phyloP scores from a whole-genome alignment of 2,329 filamentous ascomycete genomes.

The Leptographium wingfieldii region DNA sequence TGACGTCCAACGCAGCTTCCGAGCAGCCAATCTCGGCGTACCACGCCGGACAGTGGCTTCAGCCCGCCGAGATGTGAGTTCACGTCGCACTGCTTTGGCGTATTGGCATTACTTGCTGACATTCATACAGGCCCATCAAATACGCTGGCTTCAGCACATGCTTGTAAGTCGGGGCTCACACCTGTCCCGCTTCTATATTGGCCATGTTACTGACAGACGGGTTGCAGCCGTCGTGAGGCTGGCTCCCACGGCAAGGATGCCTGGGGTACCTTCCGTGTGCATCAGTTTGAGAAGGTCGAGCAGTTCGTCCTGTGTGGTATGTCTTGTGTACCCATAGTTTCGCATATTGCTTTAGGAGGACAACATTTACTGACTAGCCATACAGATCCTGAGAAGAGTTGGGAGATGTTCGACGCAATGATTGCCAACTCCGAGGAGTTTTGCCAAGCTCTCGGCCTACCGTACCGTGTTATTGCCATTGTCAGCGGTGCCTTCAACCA shows the following conservation, averaged over 20 bases:
- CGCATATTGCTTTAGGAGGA: background rate
- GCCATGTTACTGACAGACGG: background rate
- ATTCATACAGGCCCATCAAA: conserved; percentile 55
- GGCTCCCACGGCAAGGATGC: conserved; percentile 68
- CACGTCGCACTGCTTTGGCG: too few species aligned
- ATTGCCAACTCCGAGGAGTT: conserved; percentile 85
- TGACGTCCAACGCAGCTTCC: conserved; percentile 29
- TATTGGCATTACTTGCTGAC: background rate
- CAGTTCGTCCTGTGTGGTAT: conserved; percentile 30
- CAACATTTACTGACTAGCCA: conserved; percentile 18
- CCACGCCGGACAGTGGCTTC: conserved; percentile 89
- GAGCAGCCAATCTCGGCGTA: conserved; percentile 92
- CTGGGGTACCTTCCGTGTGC: conserved; percentile 96
- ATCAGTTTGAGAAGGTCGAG: conserved; percentile 68
- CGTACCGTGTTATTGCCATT: conserved; percentile 86
- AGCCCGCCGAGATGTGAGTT: conserved; percentile 53
- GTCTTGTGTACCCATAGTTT: background rate
- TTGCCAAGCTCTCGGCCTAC: conserved; percentile 77
- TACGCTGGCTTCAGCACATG: conserved; percentile 88
- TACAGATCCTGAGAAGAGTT: conserved; percentile 79
- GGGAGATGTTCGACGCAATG: conserved; percentile 91
- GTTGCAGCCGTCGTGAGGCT: conserved; percentile 62
- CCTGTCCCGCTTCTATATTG: background rate
- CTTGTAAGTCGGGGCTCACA: conserved; percentile 34
- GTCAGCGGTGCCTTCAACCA: conserved; percentile 95